These are phyloP conservation scores for Lasiodiplodia citricola DNA, from an alignment of 2,329 filamentous ascomycete species.

Conservation along the genomic window DNA sequence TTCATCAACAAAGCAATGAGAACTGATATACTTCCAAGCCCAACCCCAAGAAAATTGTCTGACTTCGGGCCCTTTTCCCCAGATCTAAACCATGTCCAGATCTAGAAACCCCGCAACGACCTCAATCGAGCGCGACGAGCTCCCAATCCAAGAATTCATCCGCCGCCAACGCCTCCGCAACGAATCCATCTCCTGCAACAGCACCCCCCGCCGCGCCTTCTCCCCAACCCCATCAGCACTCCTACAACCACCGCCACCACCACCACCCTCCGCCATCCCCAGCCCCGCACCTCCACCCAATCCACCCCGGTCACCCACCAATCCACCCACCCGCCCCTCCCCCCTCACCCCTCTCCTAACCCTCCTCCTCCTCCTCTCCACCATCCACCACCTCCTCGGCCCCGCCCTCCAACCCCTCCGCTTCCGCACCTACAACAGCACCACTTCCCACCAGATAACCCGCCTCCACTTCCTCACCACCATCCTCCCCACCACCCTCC, in stretches of 20 bases:
- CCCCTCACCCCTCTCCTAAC: neutral
- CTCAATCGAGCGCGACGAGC: neutral
- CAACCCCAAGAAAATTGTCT: neutral
- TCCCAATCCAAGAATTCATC: slow-evolving; percentile 12
- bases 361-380: neutral
- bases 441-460: neutral
- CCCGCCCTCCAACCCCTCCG: neutral
- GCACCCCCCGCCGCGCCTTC: neutral
- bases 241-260: too few relatives aligned
- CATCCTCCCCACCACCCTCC: neutral
- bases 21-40: neutral
- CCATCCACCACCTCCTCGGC: neutral
- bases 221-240: neutral
- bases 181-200: neutral
- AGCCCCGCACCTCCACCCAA: neutral
- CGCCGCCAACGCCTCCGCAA: slow-evolving; percentile 8
- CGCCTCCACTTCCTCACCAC: neutral
- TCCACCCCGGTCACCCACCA: neutral
- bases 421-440: neutral
- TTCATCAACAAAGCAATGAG: neutral
- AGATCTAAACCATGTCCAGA: neutral
- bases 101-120: neutral
- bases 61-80: neutral
- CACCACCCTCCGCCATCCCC: neutral
- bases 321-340: neutral